Base-by-base conservation (phyloP, 2,329 filamentous ascomycete genomes). In the Kalmusia sp. region DNA sequence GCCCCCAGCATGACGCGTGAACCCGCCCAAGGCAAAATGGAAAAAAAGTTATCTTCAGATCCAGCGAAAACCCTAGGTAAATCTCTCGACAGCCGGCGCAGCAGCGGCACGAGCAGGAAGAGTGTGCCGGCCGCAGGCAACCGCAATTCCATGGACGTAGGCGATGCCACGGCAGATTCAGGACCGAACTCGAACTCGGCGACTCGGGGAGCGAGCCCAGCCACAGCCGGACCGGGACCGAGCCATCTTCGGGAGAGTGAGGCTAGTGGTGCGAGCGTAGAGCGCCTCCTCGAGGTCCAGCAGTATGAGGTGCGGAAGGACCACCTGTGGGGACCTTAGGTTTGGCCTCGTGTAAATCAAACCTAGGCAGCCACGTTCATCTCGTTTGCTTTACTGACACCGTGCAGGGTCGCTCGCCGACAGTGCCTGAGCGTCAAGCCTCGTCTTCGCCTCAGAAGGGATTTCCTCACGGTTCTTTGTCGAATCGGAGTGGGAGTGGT, bases 51-150 rank as follows among this genome's bases (percentile, higher is more conserved):
- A 47, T 77, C 74, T 41, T 75, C 67, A 58, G 77, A 82, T 51
- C 81, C 79, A 25, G 79, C 76, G 52, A 81, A 79, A 62, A 79
- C 79, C 44, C 76, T 83, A 12, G 93, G 88, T 54, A 96, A 91
- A 77, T 96, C 91, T 71, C 84, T 98, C 22, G 93, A 97, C 72
- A 96, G 90, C 75, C 87, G 93, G 47, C 88, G 93, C 37, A 96
- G 91, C 71, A 97, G 93, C 74, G 90, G 89, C 12, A 89, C 84
- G 49, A 96, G 91, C 52, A 93, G 90, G 75, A 93, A 92, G 71
- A 88, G 89, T 30, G 73, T 87, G 8, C 85, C 75, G 9, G 48
- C 65, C 4, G 57, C 64, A 9, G 67, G 64, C 6, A 57, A 50
- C 30, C 64, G 65, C 30, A 63, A 61, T 12, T 71, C 67, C n/a